Evolutionary conservation across 2,329 filamentous ascomycete species (phyloP).

Genomic region (Scytalidium lignicola): DNA sequence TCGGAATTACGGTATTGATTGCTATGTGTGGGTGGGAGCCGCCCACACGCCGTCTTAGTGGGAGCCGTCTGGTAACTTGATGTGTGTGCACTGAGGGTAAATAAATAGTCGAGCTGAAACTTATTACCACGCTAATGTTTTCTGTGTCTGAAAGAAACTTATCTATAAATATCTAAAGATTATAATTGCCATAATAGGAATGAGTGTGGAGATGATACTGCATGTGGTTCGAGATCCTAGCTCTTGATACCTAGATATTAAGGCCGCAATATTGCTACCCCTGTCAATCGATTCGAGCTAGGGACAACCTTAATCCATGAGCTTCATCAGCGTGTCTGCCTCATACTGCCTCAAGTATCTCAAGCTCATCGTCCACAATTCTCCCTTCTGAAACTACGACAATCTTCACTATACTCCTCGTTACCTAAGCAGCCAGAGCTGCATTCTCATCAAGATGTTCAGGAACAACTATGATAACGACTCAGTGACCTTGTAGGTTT

Average conservation of each 20-base stretch:
- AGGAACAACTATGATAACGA: constrained; percentile 99
- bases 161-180: too few species aligned
- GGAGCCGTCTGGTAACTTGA: too few species aligned
- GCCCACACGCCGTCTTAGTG: too few species aligned
- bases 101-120: too few species aligned
- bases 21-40: too few species aligned
- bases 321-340: constrained; percentile 29
- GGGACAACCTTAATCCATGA: constrained; percentile 5
- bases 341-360: constrained; percentile 9
- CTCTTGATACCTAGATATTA: neutral
- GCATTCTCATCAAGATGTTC: constrained; percentile 67
- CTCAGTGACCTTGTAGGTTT: constrained; percentile 91
- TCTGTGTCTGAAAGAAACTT: too few species aligned
- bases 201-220: too few species aligned
- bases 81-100: too few species aligned
- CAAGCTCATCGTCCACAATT: neutral
- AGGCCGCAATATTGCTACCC: neutral
- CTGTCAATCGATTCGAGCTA: neutral
- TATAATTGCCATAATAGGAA: too few species aligned
- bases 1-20: too few species aligned
- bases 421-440: constrained; percentile 11
- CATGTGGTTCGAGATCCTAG: neutral
- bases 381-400: constrained; percentile 4
- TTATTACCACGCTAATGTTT: too few species aligned
- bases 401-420: neutral